These are phyloP conservation scores for Saccharomyces mikatae DNA, from an alignment of 805 yeast species.

Conservation along the genomic window DNA sequence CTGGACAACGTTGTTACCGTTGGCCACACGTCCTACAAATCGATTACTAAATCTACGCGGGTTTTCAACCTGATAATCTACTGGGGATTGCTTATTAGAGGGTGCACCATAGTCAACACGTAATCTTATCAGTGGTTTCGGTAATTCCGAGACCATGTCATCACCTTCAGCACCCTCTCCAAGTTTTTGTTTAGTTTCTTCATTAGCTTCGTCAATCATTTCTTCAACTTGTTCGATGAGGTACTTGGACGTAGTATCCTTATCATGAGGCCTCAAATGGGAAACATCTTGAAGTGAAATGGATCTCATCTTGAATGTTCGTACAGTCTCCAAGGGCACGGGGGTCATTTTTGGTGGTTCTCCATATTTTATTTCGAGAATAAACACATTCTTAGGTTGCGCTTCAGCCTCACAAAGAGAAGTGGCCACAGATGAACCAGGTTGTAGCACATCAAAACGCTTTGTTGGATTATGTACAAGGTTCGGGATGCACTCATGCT, in stretches of 20 bases:
- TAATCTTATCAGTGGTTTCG: conserved; percentile 73
- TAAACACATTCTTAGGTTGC: conserved; percentile 61
- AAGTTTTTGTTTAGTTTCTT: conserved; percentile 36
- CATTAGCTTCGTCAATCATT: conserved; percentile 52
- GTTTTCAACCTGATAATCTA: conserved; percentile 83
- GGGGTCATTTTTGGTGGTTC: conserved; percentile 49
- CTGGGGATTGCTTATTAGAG: conserved; percentile 9
- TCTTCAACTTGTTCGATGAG: conserved; percentile 57
- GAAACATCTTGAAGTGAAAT: conserved; percentile 45
- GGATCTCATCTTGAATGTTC: conserved; percentile 76
- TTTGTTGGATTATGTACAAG: conserved; percentile 46
- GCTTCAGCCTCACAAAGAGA: conserved; percentile 82
- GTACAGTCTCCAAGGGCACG: conserved; percentile 44
- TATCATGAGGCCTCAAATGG: conserved; percentile 54
- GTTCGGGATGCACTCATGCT: conserved; percentile 83
- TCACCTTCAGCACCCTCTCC: conserved; percentile 17
- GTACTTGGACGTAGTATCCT: conserved; percentile 51
- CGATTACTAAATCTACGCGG: conserved; percentile 81
- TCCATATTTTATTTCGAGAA: conserved; percentile 52
- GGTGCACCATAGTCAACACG: conserved; percentile 78
- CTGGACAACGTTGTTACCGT: conserved; percentile 75
- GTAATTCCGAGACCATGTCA: conserved; percentile 33
- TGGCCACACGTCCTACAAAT: conserved; percentile 87
- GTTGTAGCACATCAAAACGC: conserved; percentile 75
- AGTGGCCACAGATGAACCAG: conserved; percentile 92